Percentiles rank a stretch among this genome's conserved stretches.
phyloP scores from a whole-genome alignment of 176 grass and related monocot genomes.

The Leersia perrieri region DNA sequence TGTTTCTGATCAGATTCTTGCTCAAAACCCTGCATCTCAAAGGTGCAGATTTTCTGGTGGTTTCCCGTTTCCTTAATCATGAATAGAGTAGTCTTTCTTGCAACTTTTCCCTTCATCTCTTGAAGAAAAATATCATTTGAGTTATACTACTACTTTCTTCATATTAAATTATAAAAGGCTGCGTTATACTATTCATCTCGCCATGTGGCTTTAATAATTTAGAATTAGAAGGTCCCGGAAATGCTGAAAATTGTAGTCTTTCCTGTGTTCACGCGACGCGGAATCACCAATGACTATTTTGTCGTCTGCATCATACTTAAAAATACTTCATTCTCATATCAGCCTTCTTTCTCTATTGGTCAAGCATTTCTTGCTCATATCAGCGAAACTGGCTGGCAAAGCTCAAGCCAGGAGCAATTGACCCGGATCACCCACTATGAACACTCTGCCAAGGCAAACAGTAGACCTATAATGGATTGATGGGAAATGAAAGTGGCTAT shows the following conservation, averaged over 20 bases:
- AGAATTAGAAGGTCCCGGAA: not conserved
- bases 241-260: conserved; percentile 6
- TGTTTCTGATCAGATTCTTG: conserved; percentile 1
- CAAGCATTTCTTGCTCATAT: not conserved
- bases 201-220: conserved; percentile 8
- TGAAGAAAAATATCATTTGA: not conserved
- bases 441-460: no score
- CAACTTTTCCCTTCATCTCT: not conserved
- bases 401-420: no score
- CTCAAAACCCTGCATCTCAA: not conserved
- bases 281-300: not conserved
- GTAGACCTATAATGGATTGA: no score
- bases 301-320: not conserved
- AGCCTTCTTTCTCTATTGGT: not conserved
- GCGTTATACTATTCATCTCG: not conserved
- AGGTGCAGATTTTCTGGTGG: not conserved
- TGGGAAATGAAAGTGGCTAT: no score
- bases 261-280: not conserved
- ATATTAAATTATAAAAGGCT: not conserved
- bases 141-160: not conserved
- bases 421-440: no score
- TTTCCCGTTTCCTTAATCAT: conserved; percentile 17
- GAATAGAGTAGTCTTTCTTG: not conserved
- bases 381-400: not conserved
- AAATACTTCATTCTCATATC: not conserved